Conservation (phyloP, 1,284 basidiomycete species). For the Butyriboletus appendiculatus region DNA sequence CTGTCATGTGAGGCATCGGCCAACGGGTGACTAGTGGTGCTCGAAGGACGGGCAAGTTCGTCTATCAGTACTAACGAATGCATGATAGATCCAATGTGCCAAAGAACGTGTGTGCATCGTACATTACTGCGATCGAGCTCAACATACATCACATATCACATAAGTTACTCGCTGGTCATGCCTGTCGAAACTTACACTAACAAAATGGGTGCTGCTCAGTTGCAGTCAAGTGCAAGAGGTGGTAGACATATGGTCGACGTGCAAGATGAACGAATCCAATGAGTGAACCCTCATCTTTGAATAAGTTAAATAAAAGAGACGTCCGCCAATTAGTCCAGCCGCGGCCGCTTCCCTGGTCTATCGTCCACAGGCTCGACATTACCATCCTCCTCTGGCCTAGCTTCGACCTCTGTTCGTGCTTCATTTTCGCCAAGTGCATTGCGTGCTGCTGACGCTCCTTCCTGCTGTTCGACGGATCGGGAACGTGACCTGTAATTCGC, state of each 20-base stretch:
- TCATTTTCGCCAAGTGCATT: conserved; percentile 18
- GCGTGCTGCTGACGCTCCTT: conserved; percentile 16
- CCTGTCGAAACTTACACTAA: not conserved
- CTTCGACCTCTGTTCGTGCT: conserved; percentile 21
- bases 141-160: not conserved
- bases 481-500: conserved; percentile 26
- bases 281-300: not conserved
- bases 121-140: not conserved
- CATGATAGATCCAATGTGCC: not conserved
- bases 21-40: too few relatives aligned
- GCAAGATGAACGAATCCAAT: conserved; percentile 15
- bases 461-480: conserved; percentile 29
- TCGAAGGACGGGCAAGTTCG: too few relatives aligned
- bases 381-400: conserved; percentile 17
- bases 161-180: not conserved
- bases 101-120: not conserved
- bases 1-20: too few relatives aligned
- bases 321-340: conserved; percentile 22
- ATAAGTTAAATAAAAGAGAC: conserved; percentile 24
- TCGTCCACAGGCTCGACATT: conserved; percentile 17
- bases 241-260: conserved; percentile 12
- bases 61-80: not conserved
- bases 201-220: not conserved
- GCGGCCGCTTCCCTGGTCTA: conserved; percentile 32
- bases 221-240: not conserved